Conservation (phyloP, 2,329 filamentous ascomycete species). For the Arthrobotrys iridis region DNA sequence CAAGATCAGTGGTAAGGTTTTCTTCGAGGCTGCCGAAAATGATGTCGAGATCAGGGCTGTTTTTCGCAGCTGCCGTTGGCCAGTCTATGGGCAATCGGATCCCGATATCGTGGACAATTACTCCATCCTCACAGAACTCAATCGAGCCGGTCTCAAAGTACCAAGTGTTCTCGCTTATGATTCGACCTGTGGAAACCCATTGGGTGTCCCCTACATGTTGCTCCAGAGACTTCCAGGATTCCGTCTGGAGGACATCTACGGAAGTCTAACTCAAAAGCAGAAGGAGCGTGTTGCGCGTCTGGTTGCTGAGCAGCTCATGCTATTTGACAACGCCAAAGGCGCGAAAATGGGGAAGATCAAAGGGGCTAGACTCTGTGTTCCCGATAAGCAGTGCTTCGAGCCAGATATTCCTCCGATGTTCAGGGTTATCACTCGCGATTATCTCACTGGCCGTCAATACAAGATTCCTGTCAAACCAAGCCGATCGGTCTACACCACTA, state of each 20-base stretch:
- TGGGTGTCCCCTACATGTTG: conserved; percentile 49
- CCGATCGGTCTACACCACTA: conserved; percentile 14
- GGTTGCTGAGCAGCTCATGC: conserved; percentile 20
- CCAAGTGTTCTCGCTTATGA: conserved; percentile 41
- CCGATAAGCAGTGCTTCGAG: background rate
- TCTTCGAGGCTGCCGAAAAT: conserved; percentile 10
- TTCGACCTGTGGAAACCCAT: conserved; percentile 30
- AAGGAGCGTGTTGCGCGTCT: conserved; percentile 41
- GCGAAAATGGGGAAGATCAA: conserved; percentile 9
- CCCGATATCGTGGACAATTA: conserved; percentile 35
- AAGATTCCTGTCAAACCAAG: conserved; percentile 21
- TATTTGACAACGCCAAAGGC: conserved; percentile 6
- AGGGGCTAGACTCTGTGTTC: background rate
- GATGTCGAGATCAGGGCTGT: conserved; percentile 36
- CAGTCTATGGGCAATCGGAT: conserved; percentile 3
- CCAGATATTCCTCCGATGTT: conserved; percentile 13
- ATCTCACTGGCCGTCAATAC: conserved; percentile 9
- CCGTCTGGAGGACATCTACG: conserved; percentile 50
- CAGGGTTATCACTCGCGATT: background rate
- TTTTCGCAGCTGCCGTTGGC: conserved; percentile 37
- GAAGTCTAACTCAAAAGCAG: conserved; percentile 32
- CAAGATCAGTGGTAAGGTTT: conserved; percentile 23
- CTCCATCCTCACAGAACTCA: conserved; percentile 25
- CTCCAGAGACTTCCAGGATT: conserved; percentile 35
- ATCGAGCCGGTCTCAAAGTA: background rate